Percentiles rank a stretch among this genome's conserved stretches.
These are phyloP conservation scores for Penicillium steckii DNA, from an alignment of 495 filamentous ascomycete species.

Conservation along the genomic window DNA sequence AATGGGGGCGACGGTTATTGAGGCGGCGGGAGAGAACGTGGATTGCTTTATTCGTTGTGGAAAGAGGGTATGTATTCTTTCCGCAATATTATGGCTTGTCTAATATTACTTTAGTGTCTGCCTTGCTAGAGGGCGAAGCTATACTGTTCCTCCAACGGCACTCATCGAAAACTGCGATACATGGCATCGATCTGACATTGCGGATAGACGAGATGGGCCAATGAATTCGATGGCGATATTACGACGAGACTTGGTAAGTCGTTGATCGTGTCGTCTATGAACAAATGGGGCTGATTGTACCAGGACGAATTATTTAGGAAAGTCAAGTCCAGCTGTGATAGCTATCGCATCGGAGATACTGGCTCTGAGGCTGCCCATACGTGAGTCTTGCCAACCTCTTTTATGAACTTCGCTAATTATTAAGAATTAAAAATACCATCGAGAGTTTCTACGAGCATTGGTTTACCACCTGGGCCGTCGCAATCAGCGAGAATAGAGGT, in stretches of 20 bases:
- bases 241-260: slow-evolving; percentile 61
- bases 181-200: slow-evolving; percentile 62
- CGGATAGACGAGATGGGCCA: slow-evolving; percentile 65
- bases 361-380: slow-evolving; percentile 56
- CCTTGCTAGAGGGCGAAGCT: slow-evolving; percentile 65
- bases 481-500: slow-evolving; percentile 57
- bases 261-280: background rate
- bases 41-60: slow-evolving; percentile 71
- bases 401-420: slow-evolving; percentile 1
- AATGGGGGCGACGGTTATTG: slow-evolving; percentile 57
- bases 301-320: slow-evolving; percentile 60
- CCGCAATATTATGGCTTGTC: background rate
- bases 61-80: slow-evolving; percentile 54
- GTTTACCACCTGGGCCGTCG: slow-evolving; percentile 59
- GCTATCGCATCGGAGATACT: slow-evolving; percentile 45
- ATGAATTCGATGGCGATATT: slow-evolving; percentile 68
- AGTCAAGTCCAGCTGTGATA: slow-evolving; percentile 64
- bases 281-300: background rate
- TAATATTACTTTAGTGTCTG: slow-evolving; percentile 53
- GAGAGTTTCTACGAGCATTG: slow-evolving; percentile 62
- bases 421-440: slow-evolving; percentile 58
- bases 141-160: slow-evolving; percentile 62
- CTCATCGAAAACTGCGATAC: slow-evolving; percentile 64
- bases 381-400: slow-evolving; percentile 32
- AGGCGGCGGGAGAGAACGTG: slow-evolving; percentile 66